Evolutionary conservation across 208 protist genomes (phyloP).

Genomic region (Wallacemonas sp.): DNA sequence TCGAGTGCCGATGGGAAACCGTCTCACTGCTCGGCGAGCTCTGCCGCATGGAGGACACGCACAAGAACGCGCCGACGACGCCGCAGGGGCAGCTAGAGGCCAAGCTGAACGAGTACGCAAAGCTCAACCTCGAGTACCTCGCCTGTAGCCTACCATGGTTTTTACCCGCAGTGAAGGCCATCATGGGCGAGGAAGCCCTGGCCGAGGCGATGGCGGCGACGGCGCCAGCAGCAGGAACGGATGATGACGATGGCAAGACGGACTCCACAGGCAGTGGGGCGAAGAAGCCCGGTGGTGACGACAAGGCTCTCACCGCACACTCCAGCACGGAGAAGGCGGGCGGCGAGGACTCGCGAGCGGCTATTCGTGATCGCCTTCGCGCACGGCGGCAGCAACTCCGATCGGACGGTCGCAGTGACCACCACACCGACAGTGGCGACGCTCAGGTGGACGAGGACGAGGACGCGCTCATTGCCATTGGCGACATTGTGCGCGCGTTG

Average conservation of each 20-base stretch:
- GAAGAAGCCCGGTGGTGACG: not conserved
- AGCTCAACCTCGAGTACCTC: conserved; percentile 68
- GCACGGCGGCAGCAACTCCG: conserved; percentile 13
- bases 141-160: conserved; percentile 73
- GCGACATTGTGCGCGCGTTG: conserved; percentile 66
- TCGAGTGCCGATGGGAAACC: conserved; percentile 81
- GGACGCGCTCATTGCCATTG: conserved; percentile 70
- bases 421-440: conserved; percentile 4
- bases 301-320: no score
- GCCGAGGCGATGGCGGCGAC: not conserved
- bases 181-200: conserved; percentile 30
- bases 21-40: conserved; percentile 79
- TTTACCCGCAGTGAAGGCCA: conserved; percentile 31
- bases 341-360: not conserved
- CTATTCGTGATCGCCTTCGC: conserved; percentile 2
- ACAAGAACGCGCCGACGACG: conserved; percentile 13
- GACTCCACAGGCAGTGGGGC: not conserved
- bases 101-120: conserved; percentile 65
- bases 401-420: not conserved
- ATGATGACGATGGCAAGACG: not conserved
- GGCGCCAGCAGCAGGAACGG: not conserved
- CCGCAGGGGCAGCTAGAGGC: conserved; percentile 31
- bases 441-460: conserved; percentile 42
- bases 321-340: conserved; percentile 11
- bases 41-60: conserved; percentile 59